Base-by-base conservation (phyloP, 2,329 filamentous ascomycete genomes). In the Exophiala bonariae region DNA sequence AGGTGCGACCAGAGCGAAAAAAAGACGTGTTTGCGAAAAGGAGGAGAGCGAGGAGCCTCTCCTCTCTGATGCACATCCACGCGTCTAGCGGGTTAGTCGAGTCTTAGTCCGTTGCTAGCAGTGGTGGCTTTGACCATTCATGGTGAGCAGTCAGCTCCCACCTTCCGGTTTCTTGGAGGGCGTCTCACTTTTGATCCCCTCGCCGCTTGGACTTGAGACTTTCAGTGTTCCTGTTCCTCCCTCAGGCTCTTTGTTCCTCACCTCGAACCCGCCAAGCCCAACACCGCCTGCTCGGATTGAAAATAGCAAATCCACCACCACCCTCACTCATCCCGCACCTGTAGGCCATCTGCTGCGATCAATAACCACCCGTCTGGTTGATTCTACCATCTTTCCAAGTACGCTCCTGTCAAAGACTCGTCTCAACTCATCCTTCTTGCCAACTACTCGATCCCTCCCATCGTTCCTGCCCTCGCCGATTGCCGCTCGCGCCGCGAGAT, bases 231-330 rank as follows among this genome's bases (percentile, higher is more conserved):
- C 23, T 11, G 6, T 26, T 11, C 23, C 23, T 26, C 23, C 23
- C 11, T 26, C 6, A 11, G 23, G 6, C 23, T 26, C 23, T 26
- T 26, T 26, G 23, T 26, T 26, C 23, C 23, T 26, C 32, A 34
- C n/a, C n/a, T n/a, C n/a, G n/a, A n/a, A 34, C 13, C 32, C 18
- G 35, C 35, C 35, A 37, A 37, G 35, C 16, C n/a, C 35, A 22
- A 41, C 48, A 50, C 48, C 48, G 48, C 50, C 49, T 53, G 51
- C 48, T 45, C 50, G 52, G 52, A 51, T 54, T 51, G 45, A 50
- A 53, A 53, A 50, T 53, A 44, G 47, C 50, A 49, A 53, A 53
- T 53, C 50, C 47, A 44, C 42, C 42, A 37, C 37, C 34, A n/a
- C n/a, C n/a, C n/a, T n/a, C n/a, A n/a, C 34, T 40, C 42, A 45